Conservation (phyloP, 1,284 basidiomycete species). For the Cutaneotrichosporon sp. region DNA sequence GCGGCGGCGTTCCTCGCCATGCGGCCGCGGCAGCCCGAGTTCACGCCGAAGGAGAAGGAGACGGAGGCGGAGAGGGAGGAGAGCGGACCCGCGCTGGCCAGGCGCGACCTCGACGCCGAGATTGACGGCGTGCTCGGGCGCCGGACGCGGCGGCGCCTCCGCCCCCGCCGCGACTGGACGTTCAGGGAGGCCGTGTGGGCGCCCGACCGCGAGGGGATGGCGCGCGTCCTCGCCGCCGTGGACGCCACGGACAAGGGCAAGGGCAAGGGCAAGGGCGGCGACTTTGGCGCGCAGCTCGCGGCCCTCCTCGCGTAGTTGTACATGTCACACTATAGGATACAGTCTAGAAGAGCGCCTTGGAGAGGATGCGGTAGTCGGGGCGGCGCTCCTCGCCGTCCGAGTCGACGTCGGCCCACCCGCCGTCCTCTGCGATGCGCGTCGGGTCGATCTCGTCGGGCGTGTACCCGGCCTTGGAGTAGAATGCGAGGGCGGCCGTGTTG, state of each 20-base stretch:
- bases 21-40: slow-evolving; percentile 27
- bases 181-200: slow-evolving; percentile 17
- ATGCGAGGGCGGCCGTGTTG: slow-evolving; percentile 37
- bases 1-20: slow-evolving; percentile 43
- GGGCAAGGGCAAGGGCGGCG: slow-evolving; percentile 3
- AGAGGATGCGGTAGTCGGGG: slow-evolving; percentile 37
- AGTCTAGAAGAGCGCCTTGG: slow-evolving; percentile 31
- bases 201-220: background rate
- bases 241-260: slow-evolving; percentile 3
- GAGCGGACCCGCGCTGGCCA: background rate
- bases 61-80: slow-evolving; percentile 4
- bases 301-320: background rate
- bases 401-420: slow-evolving; percentile 26
- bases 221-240: background rate
- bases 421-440: slow-evolving; percentile 37
- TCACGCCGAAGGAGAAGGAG: slow-evolving; percentile 10
- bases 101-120: slow-evolving; percentile 1
- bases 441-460: slow-evolving; percentile 51
- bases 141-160: background rate
- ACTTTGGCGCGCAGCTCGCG: background rate
- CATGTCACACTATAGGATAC: background rate
- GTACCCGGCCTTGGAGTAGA: slow-evolving; percentile 44
- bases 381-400: slow-evolving; percentile 17
- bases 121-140: slow-evolving; percentile 6
- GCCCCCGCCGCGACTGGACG: slow-evolving; percentile 17